Percentiles rank a stretch among this genome's conserved stretches.
Conservation (phyloP, 805 yeast genomes). For the Pichia nakasei region DNA sequence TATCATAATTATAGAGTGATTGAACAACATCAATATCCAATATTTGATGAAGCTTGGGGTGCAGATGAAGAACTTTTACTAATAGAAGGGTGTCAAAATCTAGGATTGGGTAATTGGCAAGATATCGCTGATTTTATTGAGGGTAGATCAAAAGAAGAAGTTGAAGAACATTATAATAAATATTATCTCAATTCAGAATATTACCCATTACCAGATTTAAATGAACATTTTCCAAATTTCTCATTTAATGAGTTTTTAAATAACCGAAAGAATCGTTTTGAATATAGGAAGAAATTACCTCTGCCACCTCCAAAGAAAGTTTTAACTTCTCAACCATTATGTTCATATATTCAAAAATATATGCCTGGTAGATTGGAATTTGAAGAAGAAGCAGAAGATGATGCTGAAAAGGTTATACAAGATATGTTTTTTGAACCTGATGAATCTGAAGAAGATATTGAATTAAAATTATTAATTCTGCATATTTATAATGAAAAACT, state of each 20-base stretch:
- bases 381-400: slow-evolving; percentile 94
- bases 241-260: slow-evolving; percentile 62
- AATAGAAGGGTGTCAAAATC: slow-evolving; percentile 84
- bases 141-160: slow-evolving; percentile 85
- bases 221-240: slow-evolving; percentile 53
- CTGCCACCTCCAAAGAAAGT: slow-evolving; percentile 84
- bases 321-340: slow-evolving; percentile 86
- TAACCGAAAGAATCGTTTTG: slow-evolving; percentile 62
- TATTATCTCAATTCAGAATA: slow-evolving; percentile 59
- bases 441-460: slow-evolving; percentile 81
- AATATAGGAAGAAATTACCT: slow-evolving; percentile 60
- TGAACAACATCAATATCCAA: slow-evolving; percentile 93
- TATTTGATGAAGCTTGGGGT: slow-evolving; percentile 89
- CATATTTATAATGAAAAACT: slow-evolving; percentile 86
- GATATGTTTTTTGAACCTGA: slow-evolving; percentile 95
- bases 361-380: slow-evolving; percentile 99
- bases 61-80: slow-evolving; percentile 92
- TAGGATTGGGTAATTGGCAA: slow-evolving; percentile 96
- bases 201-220: slow-evolving; percentile 87
- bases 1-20: slow-evolving; percentile 87
- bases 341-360: slow-evolving; percentile 94
- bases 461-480: slow-evolving; percentile 75
- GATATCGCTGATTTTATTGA: slow-evolving; percentile 97
- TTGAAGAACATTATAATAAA: slow-evolving; percentile 68
- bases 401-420: slow-evolving; percentile 88